A percentile compares a stretch with the other conserved stretches of the same genome.
Evolutionary conservation across 1,284 basidiomycete species (phyloP).

Genomic region (Ustilago esculenta): DNA sequence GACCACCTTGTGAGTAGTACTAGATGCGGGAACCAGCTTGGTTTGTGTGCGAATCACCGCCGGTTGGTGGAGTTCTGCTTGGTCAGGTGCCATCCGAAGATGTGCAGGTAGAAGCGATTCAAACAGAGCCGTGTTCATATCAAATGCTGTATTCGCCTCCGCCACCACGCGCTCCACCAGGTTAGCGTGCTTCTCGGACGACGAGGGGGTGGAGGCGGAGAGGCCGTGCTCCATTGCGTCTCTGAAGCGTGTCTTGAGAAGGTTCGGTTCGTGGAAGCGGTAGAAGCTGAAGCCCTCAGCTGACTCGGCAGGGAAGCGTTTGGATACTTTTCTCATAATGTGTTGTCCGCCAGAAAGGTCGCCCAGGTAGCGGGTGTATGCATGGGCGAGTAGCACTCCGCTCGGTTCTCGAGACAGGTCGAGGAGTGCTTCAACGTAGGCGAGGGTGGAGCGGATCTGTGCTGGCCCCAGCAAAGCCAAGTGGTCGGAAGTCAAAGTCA

Average conservation of each 20-base stretch:
- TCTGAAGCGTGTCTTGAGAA: constrained; percentile 81
- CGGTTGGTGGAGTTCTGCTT: neutral
- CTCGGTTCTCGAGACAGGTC: neutral
- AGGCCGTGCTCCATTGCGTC: constrained; percentile 78
- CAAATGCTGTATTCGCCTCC: constrained; percentile 78
- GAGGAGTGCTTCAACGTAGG: constrained; percentile 29
- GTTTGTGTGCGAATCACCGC: no score
- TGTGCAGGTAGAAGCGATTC: constrained; percentile 27
- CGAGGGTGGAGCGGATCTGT: constrained; percentile 25
- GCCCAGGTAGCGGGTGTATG: constrained; percentile 76
- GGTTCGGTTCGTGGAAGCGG: constrained; percentile 77
- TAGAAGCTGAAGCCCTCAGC: constrained; percentile 75
- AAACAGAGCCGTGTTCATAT: constrained; percentile 76
- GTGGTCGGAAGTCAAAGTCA: no score
- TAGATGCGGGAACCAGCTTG: no score
- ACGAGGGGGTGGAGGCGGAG: constrained; percentile 12
- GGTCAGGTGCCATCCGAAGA: neutral
- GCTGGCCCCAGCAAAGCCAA: constrained; percentile 31
- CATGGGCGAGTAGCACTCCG: constrained; percentile 26
- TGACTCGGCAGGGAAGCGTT: constrained; percentile 24
- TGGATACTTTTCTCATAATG: constrained; percentile 74
- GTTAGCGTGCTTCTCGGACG: constrained; percentile 71
- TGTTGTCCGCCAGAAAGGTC: constrained; percentile 84
- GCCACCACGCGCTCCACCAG: constrained; percentile 70
- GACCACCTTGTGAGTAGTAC: no score